Percentiles rank a stretch among this genome's conserved stretches.
Conservation (phyloP, 148 eudicot species). For the Euryodendron excelsum region DNA sequence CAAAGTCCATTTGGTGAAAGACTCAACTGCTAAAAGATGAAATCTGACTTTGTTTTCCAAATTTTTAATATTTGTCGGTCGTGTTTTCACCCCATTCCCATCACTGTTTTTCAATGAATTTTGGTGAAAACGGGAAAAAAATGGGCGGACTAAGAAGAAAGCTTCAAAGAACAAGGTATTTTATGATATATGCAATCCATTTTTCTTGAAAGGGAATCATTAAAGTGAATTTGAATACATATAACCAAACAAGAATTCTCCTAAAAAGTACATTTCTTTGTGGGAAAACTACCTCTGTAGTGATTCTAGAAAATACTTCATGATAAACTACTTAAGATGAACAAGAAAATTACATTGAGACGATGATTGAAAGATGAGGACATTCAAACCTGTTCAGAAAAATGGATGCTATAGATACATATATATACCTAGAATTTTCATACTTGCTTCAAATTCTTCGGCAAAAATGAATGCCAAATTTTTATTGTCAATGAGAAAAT, state of each 20-base stretch:
- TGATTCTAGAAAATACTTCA: neutral
- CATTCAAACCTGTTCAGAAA: neutral
- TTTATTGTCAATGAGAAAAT: neutral
- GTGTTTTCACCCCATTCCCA: conserved; percentile 14
- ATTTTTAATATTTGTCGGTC: neutral
- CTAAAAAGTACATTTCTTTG: neutral
- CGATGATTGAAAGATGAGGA: neutral
- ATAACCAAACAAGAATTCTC: too few species aligned
- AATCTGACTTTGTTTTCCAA: conserved; percentile 10
- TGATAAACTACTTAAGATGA: too few species aligned
- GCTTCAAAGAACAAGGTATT: neutral
- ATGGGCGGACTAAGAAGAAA: neutral
- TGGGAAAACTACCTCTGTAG: neutral
- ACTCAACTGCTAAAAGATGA: conserved; percentile 12
- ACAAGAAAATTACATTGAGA: neutral
- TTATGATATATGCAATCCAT: neutral
- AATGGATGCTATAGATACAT: neutral
- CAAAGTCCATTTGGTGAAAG: conserved; percentile 31
- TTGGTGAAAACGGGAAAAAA: conserved; percentile 7
- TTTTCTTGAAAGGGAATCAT: neutral
- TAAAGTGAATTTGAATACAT: neutral
- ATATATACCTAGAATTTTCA: neutral
- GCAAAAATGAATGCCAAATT: neutral
- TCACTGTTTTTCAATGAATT: conserved; percentile 16
- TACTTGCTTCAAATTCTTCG: neutral